Conservation (phyloP, 2,329 filamentous ascomycete species). For the Cordyceps cateniannulata region DNA sequence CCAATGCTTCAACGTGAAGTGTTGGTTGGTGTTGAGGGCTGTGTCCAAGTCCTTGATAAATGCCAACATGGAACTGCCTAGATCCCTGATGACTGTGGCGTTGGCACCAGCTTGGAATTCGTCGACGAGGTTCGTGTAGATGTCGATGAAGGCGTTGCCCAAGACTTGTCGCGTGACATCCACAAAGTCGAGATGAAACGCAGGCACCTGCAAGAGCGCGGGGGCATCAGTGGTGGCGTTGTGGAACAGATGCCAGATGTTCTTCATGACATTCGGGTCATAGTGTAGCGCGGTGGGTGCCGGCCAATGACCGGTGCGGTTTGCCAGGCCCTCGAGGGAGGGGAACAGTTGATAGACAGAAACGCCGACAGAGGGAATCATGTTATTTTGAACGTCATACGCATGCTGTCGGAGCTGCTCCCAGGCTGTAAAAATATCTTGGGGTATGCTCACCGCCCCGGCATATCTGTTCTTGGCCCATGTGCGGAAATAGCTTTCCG, state of each 20-base stretch:
- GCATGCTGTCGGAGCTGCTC: neutral
- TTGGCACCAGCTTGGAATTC: neutral
- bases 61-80: neutral
- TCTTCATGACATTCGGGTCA: neutral
- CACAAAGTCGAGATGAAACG: constrained; percentile 1
- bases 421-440: neutral
- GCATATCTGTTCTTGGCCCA: constrained; percentile 40
- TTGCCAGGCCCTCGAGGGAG: neutral
- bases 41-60: neutral
- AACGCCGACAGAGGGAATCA: neutral
- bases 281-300: neutral
- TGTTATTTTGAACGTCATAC: neutral
- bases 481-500: constrained; percentile 35
- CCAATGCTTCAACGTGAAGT: constrained; percentile 38
- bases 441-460: constrained; percentile 6
- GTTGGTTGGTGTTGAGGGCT: constrained; percentile 13
- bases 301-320: neutral
- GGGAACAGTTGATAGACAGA: neutral
- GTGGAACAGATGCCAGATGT: neutral
- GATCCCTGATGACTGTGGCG: neutral
- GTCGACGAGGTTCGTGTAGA: constrained; percentile 1
- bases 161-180: constrained; percentile 3
- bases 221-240: neutral
- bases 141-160: neutral
- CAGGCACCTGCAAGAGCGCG: neutral